Evolutionary conservation across 2,329 filamentous ascomycete genomes (phyloP), one percentile per base, ranked within the genome.

Genomic region (Fonsecaea pedrosoi): DNA sequence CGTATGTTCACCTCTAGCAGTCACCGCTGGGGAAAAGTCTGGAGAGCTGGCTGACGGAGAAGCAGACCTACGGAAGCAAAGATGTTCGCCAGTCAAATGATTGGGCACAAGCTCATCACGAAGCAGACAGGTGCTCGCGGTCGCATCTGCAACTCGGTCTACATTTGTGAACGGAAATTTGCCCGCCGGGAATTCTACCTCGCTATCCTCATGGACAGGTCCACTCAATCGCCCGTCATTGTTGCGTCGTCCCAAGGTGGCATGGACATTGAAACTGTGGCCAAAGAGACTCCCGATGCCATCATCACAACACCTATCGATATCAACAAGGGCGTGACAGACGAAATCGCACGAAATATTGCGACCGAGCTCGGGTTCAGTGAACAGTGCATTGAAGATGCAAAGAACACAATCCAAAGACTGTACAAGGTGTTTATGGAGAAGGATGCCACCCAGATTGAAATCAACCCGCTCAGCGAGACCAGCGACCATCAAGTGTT

Each of bases 161-260:
- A 96, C 86, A 98, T 99, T 80, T 96, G 94, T 84, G 95, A 99
- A 87, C 94, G 95, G 87, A 99, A 99, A 86, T 99, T 97, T 78
- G 95, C 95, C 75, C 93, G 95, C 74, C 91, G 95, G 78, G 95
- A 99, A 83, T 99, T 99, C 86, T 99, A 99, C 86, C 90, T 99
- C 67, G 95, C 95, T 77, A 90, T 99, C 77, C 90, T 99, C 76
- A 98, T 99, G 95, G 95, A 99, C 85, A 92, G 95, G 77, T 88
- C 86, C 73, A 90, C 91, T 60, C 95, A 98, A 84, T 86, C 87
- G 72, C 95, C 95, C 74, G 93, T 98, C 78, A 97, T 99, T 75
- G 94, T 99, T 69, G 94, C 95, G 74, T 98, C 94, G 69, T 97
- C 94, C 66, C 95, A 99, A 83, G 95, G 95, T 81, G 95, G 95